These are phyloP conservation scores for Termitomyces sp. DNA, from an alignment of 768 basidiomycete genomes.

Conservation along the genomic window DNA sequence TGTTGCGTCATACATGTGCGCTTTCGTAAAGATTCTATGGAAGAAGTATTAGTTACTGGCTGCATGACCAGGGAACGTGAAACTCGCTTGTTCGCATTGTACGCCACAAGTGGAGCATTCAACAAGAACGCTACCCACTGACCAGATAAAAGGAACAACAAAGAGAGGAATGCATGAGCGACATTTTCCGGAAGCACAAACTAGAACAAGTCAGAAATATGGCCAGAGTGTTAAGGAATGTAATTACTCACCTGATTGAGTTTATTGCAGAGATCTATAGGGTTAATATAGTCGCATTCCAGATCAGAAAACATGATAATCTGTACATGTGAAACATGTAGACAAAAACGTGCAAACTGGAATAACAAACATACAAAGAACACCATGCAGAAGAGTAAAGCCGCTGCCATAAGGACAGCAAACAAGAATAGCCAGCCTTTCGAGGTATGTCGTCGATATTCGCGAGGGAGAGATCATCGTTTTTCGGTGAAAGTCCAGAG, in stretches of 20 bases:
- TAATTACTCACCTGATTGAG: conserved; percentile 76
- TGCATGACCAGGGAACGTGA: background rate
- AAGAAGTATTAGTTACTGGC: background rate
- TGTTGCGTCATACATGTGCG: conserved; percentile 99
- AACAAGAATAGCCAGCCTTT: conserved; percentile 96
- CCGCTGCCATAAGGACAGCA: conserved; percentile 92
- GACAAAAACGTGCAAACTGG: background rate
- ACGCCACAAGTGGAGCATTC: conserved; percentile 84
- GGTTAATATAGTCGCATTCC: conserved; percentile 99
- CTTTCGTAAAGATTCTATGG: conserved; percentile 79
- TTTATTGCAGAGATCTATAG: conserved; percentile 99
- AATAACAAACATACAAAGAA: conserved; percentile 77
- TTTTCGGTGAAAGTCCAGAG: background rate
- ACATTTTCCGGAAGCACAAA: conserved; percentile 97
- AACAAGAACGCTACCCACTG: conserved; percentile 94
- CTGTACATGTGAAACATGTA: conserved; percentile 32
- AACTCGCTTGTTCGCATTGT: conserved; percentile 90
- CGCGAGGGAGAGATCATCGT: background rate
- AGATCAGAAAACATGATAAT: conserved; percentile 99
- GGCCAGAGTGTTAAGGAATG: background rate
- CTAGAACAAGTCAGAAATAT: conserved; percentile 31
- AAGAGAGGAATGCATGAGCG: conserved; percentile 86
- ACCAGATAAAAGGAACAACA: conserved; percentile 88
- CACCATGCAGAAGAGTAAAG: conserved; percentile 96
- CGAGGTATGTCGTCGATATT: background rate